These are phyloP conservation scores for Hypsizygus marmoreus DNA, from an alignment of 768 basidiomycete genomes.

Conservation along the genomic window DNA sequence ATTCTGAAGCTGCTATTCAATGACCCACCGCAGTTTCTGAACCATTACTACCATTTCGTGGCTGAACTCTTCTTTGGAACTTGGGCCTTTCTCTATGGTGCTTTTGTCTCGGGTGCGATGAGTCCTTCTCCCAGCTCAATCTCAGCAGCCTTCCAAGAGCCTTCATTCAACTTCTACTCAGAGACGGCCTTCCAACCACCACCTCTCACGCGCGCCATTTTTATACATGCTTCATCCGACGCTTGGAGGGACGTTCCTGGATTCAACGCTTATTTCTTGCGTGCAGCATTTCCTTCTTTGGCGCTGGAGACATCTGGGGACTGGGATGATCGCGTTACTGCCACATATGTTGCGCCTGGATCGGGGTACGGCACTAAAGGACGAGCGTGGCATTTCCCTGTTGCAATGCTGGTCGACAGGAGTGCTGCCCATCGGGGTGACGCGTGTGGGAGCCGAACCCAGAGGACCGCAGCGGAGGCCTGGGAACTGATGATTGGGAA, in stretches of 20 bases:
- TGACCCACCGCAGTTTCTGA: constrained; percentile 76
- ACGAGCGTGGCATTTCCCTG: constrained; percentile 72
- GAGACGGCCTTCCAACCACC: constrained; percentile 39
- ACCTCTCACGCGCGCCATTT: constrained; percentile 68
- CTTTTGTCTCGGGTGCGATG: no score
- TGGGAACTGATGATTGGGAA: constrained; percentile 48
- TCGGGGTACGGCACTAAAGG: no score
- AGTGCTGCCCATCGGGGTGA: constrained; percentile 73
- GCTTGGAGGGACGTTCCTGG: constrained; percentile 77
- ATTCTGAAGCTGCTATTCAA: constrained; percentile 57
- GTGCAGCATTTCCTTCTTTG: constrained; percentile 70
- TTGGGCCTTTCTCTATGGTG: constrained; percentile 74
- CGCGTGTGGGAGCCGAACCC: constrained; percentile 62
- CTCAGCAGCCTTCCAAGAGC: constrained; percentile 20
- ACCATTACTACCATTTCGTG: constrained; percentile 86
- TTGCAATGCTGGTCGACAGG: constrained; percentile 72
- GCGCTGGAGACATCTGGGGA: constrained; percentile 69
- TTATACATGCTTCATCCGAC: constrained; percentile 56
- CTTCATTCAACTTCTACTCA: constrained; percentile 14
- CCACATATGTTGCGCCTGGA: constrained; percentile 32
- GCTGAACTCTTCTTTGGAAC: constrained; percentile 79
- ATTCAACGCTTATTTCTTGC: constrained; percentile 78
- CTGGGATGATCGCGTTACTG: constrained; percentile 63
- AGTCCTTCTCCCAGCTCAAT: no score
- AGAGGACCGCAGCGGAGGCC: constrained; percentile 74